Conservation (phyloP, 305 asterid genomes). For the Fraxinus baroniana region DNA sequence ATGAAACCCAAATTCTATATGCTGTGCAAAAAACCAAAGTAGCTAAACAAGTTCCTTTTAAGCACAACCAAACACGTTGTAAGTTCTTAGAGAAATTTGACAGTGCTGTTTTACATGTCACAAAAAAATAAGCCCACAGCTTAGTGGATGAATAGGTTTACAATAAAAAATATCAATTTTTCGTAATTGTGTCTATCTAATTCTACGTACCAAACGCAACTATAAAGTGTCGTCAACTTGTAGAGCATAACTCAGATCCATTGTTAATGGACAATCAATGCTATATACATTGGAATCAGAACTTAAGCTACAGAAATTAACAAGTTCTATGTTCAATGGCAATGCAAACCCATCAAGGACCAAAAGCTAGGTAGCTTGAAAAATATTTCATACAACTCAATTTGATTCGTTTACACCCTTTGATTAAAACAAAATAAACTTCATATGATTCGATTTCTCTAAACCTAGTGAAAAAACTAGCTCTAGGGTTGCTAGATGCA, state of each 20-base stretch:
- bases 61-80: not conserved
- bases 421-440: not conserved
- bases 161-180: not conserved
- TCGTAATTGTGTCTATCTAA: not conserved
- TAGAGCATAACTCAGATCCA: not conserved
- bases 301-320: not conserved
- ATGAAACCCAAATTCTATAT: not conserved
- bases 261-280: not conserved
- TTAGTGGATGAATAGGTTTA: not conserved
- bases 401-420: not conserved
- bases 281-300: not conserved
- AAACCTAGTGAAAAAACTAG: conserved; percentile 18
- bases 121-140: not conserved
- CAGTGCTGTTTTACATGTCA: not conserved
- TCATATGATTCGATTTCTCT: not conserved
- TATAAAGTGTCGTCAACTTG: not conserved
- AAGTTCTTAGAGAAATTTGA: not conserved
- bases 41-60: not conserved
- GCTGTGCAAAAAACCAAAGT: not conserved
- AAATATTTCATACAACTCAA: not conserved
- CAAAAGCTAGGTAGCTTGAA: not conserved
- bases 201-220: not conserved
- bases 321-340: not conserved
- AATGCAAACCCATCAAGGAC: not conserved
- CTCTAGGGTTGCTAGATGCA: conserved; percentile 18